Percentiles rank a stretch among this genome's conserved stretches.
These are phyloP conservation scores for Saccharomycopsis fibuligera DNA, from an alignment of 805 yeast species.

Conservation along the genomic window DNA sequence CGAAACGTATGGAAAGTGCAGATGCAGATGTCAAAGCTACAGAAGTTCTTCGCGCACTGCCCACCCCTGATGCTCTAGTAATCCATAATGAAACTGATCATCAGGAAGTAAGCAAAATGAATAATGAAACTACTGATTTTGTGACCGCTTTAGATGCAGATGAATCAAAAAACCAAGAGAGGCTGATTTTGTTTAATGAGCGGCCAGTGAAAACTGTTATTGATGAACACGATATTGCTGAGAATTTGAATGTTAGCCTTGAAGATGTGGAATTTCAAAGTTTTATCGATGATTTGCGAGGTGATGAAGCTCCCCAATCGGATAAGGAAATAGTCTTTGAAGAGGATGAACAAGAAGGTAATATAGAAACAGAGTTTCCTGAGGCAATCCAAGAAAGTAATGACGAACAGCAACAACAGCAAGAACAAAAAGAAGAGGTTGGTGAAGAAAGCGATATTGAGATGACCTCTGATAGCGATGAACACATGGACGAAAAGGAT, in stretches of 20 bases:
- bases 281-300: not conserved
- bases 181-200: not conserved
- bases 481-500: too few relatives aligned
- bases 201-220: not conserved
- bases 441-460: not conserved
- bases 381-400: constrained; percentile 1
- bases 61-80: too few relatives aligned
- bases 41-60: too few relatives aligned
- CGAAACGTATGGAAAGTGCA: too few relatives aligned
- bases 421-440: constrained; percentile 1
- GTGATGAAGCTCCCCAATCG: too few relatives aligned
- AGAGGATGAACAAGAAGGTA: constrained; percentile 15
- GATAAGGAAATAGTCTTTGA: constrained; percentile 18
- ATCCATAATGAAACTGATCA: not conserved
- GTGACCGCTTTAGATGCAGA: not conserved
- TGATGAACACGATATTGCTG: not conserved
- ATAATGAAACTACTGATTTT: not conserved
- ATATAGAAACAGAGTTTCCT: constrained; percentile 9
- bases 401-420: not conserved
- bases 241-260: not conserved
- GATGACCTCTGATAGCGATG: not conserved
- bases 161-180: not conserved
- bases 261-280: not conserved
- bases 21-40: too few relatives aligned
- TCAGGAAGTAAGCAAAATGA: too few relatives aligned